Evolutionary conservation across 441 rosid species (phyloP).

Genomic region (Oxalis stricta): DNA sequence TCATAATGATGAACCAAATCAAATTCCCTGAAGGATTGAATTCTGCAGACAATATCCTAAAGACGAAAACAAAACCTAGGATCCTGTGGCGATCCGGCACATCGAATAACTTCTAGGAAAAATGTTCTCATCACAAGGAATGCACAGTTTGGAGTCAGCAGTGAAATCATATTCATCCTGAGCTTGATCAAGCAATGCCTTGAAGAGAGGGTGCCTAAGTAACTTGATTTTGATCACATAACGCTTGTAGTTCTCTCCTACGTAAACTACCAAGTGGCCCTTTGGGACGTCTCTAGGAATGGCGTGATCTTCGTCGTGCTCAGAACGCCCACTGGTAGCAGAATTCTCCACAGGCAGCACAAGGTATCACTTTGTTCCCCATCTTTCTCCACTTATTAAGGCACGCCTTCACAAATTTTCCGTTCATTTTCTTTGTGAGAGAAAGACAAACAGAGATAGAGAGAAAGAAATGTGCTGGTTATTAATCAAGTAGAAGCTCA

Average conservation of each 20-base stretch:
- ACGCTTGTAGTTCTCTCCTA: constrained; percentile 56
- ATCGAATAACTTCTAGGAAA: constrained; percentile 57
- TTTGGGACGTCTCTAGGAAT: constrained; percentile 85
- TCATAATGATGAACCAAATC: constrained; percentile 15
- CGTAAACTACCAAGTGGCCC: constrained; percentile 80
- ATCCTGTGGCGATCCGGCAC: constrained; percentile 33
- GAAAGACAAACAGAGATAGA: constrained; percentile 5
- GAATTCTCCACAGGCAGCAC: constrained; percentile 31
- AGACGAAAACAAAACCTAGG: constrained; percentile 21
- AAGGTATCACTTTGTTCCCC: constrained; percentile 33
- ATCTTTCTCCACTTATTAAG: constrained; percentile 45
- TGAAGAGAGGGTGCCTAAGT: constrained; percentile 70
- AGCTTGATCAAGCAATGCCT: constrained; percentile 70
- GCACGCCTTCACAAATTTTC: constrained; percentile 25
- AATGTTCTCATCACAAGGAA: constrained; percentile 69
- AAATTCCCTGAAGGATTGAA: constrained; percentile 11
- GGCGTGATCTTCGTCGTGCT: constrained; percentile 22
- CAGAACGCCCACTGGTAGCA: constrained; percentile 38
- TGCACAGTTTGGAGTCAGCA: constrained; percentile 55
- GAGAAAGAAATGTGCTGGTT: background rate
- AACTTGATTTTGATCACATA: constrained; percentile 55
- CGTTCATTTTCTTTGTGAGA: constrained; percentile 22
- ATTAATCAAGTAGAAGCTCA: constrained; percentile 5
- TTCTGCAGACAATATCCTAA: constrained; percentile 3
- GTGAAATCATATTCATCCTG: constrained; percentile 57